Percentiles rank a stretch among this genome's conserved stretches.
phyloP scores from a whole-genome alignment of 1,139 yeast genomes.

The Ogataea hybrid region DNA sequence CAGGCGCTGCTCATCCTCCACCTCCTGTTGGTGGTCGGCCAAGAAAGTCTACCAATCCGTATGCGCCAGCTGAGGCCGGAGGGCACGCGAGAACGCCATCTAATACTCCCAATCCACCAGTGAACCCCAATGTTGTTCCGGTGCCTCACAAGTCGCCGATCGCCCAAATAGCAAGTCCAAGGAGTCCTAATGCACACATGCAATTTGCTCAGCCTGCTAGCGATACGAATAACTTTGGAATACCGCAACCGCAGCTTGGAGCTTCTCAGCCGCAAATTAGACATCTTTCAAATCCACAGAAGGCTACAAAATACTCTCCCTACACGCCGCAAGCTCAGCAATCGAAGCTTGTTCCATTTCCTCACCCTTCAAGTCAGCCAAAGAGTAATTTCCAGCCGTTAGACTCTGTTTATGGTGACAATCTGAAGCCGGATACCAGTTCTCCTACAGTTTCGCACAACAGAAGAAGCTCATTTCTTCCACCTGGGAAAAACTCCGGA shows the following conservation, averaged over 20 bases:
- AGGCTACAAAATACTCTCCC: constrained; percentile 16
- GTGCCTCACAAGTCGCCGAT: constrained; percentile 28
- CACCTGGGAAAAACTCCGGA: constrained; percentile 19
- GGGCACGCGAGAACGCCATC: constrained; percentile 30
- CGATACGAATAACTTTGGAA: neutral
- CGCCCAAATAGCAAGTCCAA: constrained; percentile 14
- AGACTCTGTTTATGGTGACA: constrained; percentile 29
- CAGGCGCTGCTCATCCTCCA: neutral
- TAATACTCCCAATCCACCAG: constrained; percentile 16
- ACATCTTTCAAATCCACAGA: neutral
- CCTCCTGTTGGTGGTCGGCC: constrained; percentile 2
- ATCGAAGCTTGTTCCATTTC: constrained; percentile 6
- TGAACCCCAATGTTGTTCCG: constrained; percentile 28
- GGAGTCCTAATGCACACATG: neutral
- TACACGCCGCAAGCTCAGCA: constrained; percentile 16
- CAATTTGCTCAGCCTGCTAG: neutral
- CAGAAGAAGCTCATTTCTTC: constrained; percentile 22
- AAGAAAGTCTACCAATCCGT: constrained; percentile 26
- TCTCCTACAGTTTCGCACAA: constrained; percentile 17
- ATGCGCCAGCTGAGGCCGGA: constrained; percentile 32
- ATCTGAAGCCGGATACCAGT: constrained; percentile 24
- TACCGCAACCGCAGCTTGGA: neutral
- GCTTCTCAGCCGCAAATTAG: neutral
- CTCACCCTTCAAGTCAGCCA: constrained; percentile 1
- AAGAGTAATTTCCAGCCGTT: constrained; percentile 14